Percentiles rank a stretch among this genome's conserved stretches.
phyloP scores from a whole-genome alignment of 1,284 basidiomycete species.

The Kalmanozyma brasiliensis region DNA sequence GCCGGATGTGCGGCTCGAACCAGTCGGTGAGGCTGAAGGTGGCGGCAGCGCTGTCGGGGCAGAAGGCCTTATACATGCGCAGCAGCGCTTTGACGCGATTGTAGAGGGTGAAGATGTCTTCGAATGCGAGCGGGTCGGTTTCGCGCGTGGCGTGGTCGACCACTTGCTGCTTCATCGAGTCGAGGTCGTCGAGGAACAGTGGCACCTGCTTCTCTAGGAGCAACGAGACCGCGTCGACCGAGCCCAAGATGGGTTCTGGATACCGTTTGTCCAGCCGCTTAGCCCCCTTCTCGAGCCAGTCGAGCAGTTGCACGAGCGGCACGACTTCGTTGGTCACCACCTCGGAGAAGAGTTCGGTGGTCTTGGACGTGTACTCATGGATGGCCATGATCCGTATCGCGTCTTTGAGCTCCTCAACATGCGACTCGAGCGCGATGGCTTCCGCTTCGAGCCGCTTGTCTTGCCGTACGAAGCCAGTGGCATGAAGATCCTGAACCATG shows the following conservation, averaged over 20 bases:
- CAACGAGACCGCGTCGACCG: constrained; percentile 73
- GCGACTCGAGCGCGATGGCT: constrained; percentile 54
- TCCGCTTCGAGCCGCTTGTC: constrained; percentile 47
- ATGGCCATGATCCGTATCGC: constrained; percentile 77
- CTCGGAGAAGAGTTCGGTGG: constrained; percentile 71
- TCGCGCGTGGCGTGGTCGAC: constrained; percentile 56
- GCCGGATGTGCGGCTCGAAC: constrained; percentile 87
- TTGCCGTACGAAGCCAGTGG: constrained; percentile 57
- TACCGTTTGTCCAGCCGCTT: constrained; percentile 87
- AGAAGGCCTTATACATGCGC: constrained; percentile 83
- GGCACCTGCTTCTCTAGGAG: constrained; percentile 80
- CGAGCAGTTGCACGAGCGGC: constrained; percentile 78
- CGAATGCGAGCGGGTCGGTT: constrained; percentile 50
- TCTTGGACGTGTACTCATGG: constrained; percentile 74
- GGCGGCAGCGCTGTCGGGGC: constrained; percentile 72
- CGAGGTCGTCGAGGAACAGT: constrained; percentile 79
- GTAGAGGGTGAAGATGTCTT: constrained; percentile 86
- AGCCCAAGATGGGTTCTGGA: constrained; percentile 78
- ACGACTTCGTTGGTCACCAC: constrained; percentile 81
- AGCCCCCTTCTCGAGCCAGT: constrained; percentile 86
- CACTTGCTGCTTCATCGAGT: constrained; percentile 62
- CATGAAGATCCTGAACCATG: constrained; percentile 65
- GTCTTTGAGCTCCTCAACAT: constrained; percentile 67
- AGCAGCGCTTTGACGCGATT: constrained; percentile 78
- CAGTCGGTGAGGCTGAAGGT: constrained; percentile 70